phyloP scores from a whole-genome alignment of 2,329 filamentous ascomycete genomes.

The Fusarium buharicum region DNA sequence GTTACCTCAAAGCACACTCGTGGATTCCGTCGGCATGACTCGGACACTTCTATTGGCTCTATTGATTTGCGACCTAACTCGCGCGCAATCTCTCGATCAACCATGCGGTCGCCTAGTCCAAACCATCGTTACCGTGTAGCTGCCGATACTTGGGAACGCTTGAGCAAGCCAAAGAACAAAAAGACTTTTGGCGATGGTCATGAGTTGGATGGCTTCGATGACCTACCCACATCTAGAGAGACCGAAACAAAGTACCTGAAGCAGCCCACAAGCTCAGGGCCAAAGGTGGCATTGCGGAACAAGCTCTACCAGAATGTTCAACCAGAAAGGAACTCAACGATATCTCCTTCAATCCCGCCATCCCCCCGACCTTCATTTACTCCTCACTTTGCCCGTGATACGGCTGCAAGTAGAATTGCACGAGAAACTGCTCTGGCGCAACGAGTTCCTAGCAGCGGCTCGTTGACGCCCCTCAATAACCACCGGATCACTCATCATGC shows the following conservation, averaged over 20 bases:
- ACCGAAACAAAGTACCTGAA: conserved; percentile 86
- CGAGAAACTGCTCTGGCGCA: conserved; percentile 71
- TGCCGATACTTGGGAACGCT: conserved; percentile 69
- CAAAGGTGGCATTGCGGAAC: conserved; percentile 70
- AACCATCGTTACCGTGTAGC: conserved; percentile 55
- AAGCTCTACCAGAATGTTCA: conserved; percentile 66
- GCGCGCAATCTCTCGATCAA: conserved; percentile 66
- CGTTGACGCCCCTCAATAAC: conserved; percentile 65
- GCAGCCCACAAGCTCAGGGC: conserved; percentile 75
- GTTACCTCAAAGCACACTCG: conserved; percentile 76
- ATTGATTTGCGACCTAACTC: conserved; percentile 68
- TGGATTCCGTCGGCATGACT: conserved; percentile 82
- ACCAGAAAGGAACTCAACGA: conserved; percentile 63
- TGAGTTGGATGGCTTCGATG: conserved; percentile 93
- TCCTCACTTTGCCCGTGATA: conserved; percentile 73
- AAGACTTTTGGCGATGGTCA: conserved; percentile 85
- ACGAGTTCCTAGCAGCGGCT: conserved; percentile 64
- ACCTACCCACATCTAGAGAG: conserved; percentile 86
- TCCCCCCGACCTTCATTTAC: conserved; percentile 66
- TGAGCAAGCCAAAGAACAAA: conserved; percentile 73
- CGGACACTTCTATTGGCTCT: conserved; percentile 72
- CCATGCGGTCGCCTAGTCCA: conserved; percentile 70
- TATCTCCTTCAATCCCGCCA: conserved; percentile 64
- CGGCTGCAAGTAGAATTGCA: conserved; percentile 71
- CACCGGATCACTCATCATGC: conserved; percentile 66